phyloP scores from a whole-genome alignment of 495 filamentous ascomycete genomes.

The Penicillium cosmopolitanum region DNA sequence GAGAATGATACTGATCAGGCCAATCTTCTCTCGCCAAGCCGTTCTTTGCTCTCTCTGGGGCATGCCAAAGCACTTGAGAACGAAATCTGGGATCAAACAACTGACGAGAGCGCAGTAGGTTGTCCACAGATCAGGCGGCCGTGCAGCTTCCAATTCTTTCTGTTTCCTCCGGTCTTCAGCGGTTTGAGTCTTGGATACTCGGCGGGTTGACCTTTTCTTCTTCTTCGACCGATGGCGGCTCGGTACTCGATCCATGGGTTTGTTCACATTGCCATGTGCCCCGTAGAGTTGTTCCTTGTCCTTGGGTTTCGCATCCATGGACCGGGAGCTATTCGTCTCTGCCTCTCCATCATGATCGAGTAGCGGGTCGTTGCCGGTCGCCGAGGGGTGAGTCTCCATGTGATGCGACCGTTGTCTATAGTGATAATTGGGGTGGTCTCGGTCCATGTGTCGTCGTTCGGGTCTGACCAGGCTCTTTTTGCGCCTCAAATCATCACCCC shows the following conservation, averaged over 20 bases:
- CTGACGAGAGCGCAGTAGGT: slow-evolving; percentile 93
- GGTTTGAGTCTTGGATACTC: slow-evolving; percentile 50
- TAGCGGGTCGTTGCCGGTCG: slow-evolving; percentile 88
- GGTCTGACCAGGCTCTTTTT: slow-evolving; percentile 88
- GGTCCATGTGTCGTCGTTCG: slow-evolving; percentile 79
- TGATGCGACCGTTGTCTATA: slow-evolving; percentile 80
- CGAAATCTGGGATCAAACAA: slow-evolving; percentile 89
- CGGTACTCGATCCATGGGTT: slow-evolving; percentile 52
- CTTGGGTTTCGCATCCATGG: slow-evolving; percentile 55
- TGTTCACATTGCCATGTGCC: slow-evolving; percentile 46
- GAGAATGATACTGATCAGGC: slow-evolving; percentile 89
- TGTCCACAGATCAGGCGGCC: slow-evolving; percentile 88
- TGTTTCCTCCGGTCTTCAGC: slow-evolving; percentile 63
- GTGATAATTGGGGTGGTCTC: slow-evolving; percentile 89
- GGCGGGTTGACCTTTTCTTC: slow-evolving; percentile 52
- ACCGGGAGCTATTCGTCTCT: slow-evolving; percentile 58
- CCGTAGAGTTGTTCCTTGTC: slow-evolving; percentile 44
- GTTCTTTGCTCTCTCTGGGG: slow-evolving; percentile 84
- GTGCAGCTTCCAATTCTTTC: slow-evolving; percentile 68
- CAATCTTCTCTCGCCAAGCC: slow-evolving; percentile 99
- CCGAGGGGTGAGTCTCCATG: slow-evolving; percentile 85
- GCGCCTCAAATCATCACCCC: slow-evolving; percentile 47
- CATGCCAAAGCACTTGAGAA: slow-evolving; percentile 85
- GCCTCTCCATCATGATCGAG: slow-evolving; percentile 67
- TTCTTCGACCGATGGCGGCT: slow-evolving; percentile 49